Percentiles rank a stretch among this genome's conserved stretches.
Evolutionary conservation across 2,329 filamentous ascomycete genomes (phyloP).

Genomic region (Colletotrichum chlorophyti): DNA sequence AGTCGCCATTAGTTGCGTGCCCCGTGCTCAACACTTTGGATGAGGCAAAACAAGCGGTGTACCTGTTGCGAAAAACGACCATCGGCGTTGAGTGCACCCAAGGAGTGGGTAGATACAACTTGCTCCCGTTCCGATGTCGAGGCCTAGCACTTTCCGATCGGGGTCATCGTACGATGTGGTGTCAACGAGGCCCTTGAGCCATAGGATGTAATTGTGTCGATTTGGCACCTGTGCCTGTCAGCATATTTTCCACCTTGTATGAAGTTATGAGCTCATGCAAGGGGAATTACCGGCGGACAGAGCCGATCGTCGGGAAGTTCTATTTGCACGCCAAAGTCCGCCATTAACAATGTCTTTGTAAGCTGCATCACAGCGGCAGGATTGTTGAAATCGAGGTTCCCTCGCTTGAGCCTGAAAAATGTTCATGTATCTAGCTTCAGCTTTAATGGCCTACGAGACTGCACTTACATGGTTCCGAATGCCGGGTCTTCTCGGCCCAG

Average conservation of each 20-base stretch:
- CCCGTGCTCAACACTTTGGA: neutral
- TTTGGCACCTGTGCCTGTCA: slow-evolving; percentile 56
- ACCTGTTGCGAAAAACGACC: slow-evolving; percentile 75
- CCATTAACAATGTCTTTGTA: slow-evolving; percentile 77
- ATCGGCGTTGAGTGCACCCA: slow-evolving; percentile 73
- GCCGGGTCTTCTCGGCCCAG: slow-evolving; percentile 48
- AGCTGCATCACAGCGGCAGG: slow-evolving; percentile 79
- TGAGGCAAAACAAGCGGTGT: neutral
- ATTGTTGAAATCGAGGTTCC: slow-evolving; percentile 80
- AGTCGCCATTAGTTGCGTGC: neutral
- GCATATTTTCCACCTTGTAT: too few relatives aligned
- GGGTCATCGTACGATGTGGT: slow-evolving; percentile 63
- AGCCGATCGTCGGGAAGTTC: slow-evolving; percentile 79
- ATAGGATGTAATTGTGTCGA: slow-evolving; percentile 88
- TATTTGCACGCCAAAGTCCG: slow-evolving; percentile 76
- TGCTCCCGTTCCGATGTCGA: slow-evolving; percentile 91
- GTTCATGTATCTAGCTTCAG: too few relatives aligned
- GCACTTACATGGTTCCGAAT: slow-evolving; percentile 50
- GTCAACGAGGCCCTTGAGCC: slow-evolving; percentile 84
- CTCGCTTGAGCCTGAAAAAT: slow-evolving; percentile 41
- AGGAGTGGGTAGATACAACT: slow-evolving; percentile 92
- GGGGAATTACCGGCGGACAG: slow-evolving; percentile 75
- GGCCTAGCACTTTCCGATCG: slow-evolving; percentile 64
- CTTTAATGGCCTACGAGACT: too few relatives aligned
- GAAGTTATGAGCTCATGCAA: neutral